Base-by-base conservation (phyloP, 129 eudicot species). In the Lonicera japonica region DNA sequence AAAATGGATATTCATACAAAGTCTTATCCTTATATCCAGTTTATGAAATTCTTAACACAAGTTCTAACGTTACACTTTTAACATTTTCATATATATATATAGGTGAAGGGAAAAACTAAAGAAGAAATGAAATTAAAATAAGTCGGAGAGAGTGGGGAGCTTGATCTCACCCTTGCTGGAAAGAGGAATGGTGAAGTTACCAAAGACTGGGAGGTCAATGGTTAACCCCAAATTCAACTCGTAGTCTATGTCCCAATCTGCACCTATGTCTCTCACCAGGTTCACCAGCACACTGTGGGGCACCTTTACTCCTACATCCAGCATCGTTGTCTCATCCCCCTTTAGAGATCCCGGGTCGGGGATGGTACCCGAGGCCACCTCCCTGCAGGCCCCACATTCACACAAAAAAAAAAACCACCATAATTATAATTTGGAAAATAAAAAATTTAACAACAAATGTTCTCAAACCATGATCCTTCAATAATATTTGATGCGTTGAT, bases 211-310 rank as follows among this genome's bases (percentile, higher is more conserved):
- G 22, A 90, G 94, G 63, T 90, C 97, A 6, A 90, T 68, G 4
- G 77, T 59, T 0, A 90, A 87, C n/a, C 66, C 72, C 0, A 90
- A 25, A 0, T 73, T 83, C 9, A 90, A 66, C 21, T 73, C 75
- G 11, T 90, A 90, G 23, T 90, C 97, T 9, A 90, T 80, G 71
- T 90, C 97, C 97, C 95, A 86, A 66, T 86, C 97, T 0, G 79
- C 78, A 50, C 84, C 90, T 11, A 90, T 75, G 69, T 90, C 97
- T 58, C 56, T 86, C 20, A 61, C 75, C 51, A 90, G 39, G 77
- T 82, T 90, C 75, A 75, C 70, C 64, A 90, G 21, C 40, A 80
- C 80, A 74, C 63, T 82, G 71, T 90, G 89, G 13, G 97, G 82
- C 52, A 84, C 97, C 77, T 81, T 81, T 47, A 90, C 25, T n/a